Percentiles rank a stretch among this genome's conserved stretches.
Evolutionary conservation across 2,329 filamentous ascomycete genomes (phyloP).

Genomic region (Sporothrix brasiliensis): DNA sequence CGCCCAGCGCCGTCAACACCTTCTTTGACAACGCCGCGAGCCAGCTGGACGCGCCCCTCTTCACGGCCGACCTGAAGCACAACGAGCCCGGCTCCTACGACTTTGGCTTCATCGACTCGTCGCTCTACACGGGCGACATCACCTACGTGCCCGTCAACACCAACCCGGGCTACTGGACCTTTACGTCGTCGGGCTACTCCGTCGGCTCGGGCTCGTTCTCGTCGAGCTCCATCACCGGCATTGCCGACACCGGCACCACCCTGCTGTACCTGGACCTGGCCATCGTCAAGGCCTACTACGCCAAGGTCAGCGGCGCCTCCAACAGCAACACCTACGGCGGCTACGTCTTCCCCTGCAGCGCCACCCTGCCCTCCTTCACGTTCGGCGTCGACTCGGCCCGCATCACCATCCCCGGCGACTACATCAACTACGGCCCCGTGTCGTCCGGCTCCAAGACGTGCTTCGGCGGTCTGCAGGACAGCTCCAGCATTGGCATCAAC

Average conservation of each 20-base stretch:
- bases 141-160: conserved; percentile 55
- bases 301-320: conserved; percentile 44
- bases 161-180: conserved; percentile 59
- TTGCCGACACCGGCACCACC: conserved; percentile 50
- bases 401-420: conserved; percentile 42
- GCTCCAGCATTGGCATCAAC: conserved; percentile 38
- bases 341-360: conserved; percentile 45
- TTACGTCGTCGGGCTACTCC: conserved; percentile 54
- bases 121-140: conserved; percentile 58
- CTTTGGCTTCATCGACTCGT: conserved; percentile 59
- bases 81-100: conserved; percentile 47
- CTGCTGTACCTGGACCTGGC: conserved; percentile 45
- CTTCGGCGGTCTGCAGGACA: conserved; percentile 45
- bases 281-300: conserved; percentile 48
- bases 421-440: conserved; percentile 44
- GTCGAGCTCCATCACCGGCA: conserved; percentile 41
- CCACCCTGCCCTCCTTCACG: conserved; percentile 43
- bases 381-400: conserved; percentile 43
- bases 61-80: conserved; percentile 53
- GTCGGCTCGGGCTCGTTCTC: conserved; percentile 53
- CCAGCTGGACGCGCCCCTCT: conserved; percentile 50
- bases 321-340: conserved; percentile 44
- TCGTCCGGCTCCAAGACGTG: conserved; percentile 42
- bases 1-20: conserved; percentile 38
- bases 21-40: conserved; percentile 46